A percentile compares a stretch with the other conserved stretches of the same genome.
Evolutionary conservation across 179 eudicot species (phyloP).

Genomic region (Beta lomatogona): DNA sequence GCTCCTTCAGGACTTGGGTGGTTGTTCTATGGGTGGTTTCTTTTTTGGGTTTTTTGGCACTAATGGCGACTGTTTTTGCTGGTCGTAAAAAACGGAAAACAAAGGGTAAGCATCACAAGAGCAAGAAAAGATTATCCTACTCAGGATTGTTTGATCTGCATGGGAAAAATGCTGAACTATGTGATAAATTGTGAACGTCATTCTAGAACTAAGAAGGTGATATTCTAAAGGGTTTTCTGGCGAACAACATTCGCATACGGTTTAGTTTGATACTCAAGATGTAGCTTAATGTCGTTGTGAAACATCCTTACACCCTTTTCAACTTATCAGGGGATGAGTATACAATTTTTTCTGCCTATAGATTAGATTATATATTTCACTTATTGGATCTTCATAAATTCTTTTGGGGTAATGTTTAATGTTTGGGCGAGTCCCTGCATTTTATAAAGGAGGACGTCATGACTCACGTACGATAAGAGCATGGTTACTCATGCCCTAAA

Average conservation of each 20-base stretch:
- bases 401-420: not conserved
- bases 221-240: not conserved
- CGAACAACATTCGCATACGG: not conserved
- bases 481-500: too few relatives aligned
- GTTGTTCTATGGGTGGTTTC: slow-evolving; percentile 59
- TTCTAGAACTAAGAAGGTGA: not conserved
- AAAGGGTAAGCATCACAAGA: slow-evolving; percentile 59
- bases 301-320: not conserved
- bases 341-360: too few relatives aligned
- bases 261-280: not conserved
- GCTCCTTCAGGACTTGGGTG: slow-evolving; percentile 66
- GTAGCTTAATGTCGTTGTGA: not conserved
- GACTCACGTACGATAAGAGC: too few relatives aligned
- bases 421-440: not conserved
- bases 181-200: slow-evolving; percentile 38
- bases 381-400: not conserved
- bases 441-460: too few relatives aligned
- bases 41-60: slow-evolving; percentile 52
- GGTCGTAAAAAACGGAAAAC: slow-evolving; percentile 53
- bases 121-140: slow-evolving; percentile 54
- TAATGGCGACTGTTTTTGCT: slow-evolving; percentile 46
- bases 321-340: not conserved
- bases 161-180: slow-evolving; percentile 47
- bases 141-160: slow-evolving; percentile 44
- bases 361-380: not conserved